These are phyloP conservation scores for Ophioceras dolichostomum DNA, from an alignment of 2,329 filamentous ascomycete genomes.

Conservation along the genomic window DNA sequence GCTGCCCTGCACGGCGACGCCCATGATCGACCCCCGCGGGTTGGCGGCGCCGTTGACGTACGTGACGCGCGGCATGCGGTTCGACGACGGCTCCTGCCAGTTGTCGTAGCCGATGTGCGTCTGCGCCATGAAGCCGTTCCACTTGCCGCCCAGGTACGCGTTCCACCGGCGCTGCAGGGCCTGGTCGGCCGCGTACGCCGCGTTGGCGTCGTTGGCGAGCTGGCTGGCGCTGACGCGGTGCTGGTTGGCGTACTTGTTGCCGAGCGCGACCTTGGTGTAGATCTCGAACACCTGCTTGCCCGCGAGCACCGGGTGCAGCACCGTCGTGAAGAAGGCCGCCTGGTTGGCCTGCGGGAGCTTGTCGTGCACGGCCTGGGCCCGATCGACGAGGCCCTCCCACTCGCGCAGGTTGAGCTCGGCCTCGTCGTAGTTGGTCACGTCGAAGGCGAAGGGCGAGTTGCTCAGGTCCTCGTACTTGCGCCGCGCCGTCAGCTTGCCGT, in stretches of 20 bases:
- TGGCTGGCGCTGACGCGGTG: conserved; percentile 32
- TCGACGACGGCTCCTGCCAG: conserved; percentile 39
- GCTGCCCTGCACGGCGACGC: conserved; percentile 33
- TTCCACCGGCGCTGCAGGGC: conserved; percentile 30
- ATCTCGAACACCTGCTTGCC: conserved; percentile 38
- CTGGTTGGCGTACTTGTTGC: conserved; percentile 32
- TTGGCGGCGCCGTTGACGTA: conserved; percentile 28
- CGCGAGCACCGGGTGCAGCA: conserved; percentile 42
- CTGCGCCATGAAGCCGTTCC: conserved; percentile 32
- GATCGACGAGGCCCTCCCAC: conserved; percentile 32
- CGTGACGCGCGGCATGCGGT: conserved; percentile 32
- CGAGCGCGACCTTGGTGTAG: conserved; percentile 27
- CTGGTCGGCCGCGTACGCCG: conserved; percentile 29
- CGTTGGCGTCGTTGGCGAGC: conserved; percentile 23
- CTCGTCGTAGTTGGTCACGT: conserved; percentile 44
- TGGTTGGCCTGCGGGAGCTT: conserved; percentile 25
- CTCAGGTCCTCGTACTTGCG: conserved; percentile 22
- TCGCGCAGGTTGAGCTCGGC: conserved; percentile 37
- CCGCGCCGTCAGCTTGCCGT: conserved; percentile 21
- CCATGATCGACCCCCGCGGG: conserved; percentile 22
- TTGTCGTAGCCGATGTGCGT: conserved; percentile 28
- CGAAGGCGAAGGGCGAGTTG: conserved; percentile 25
- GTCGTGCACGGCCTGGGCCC: conserved; percentile 31
- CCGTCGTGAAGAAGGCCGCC: conserved; percentile 41
- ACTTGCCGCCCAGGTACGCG: conserved; percentile 21